These are phyloP conservation scores for Pseudomassariella vexata DNA, from an alignment of 2,329 filamentous ascomycete species.

Conservation along the genomic window DNA sequence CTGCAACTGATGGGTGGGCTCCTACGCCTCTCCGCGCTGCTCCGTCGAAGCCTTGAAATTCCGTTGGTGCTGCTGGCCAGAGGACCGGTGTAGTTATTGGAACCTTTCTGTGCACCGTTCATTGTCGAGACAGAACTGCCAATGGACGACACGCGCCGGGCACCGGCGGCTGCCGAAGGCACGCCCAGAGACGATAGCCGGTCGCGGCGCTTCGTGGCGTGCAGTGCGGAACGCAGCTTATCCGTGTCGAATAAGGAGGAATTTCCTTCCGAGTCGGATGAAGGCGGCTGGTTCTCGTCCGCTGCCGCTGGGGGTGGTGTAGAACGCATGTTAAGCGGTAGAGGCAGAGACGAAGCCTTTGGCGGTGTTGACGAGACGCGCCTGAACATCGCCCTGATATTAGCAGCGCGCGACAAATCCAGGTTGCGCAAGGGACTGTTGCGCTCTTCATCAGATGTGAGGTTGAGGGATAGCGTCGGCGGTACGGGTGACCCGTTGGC, in stretches of 20 bases:
- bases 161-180: slow-evolving; percentile 26
- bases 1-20: slow-evolving; percentile 50
- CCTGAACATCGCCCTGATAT: slow-evolving; percentile 42
- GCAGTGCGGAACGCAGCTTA: slow-evolving; percentile 50
- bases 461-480: slow-evolving; percentile 50
- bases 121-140: slow-evolving; percentile 22
- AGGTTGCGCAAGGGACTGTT: slow-evolving; percentile 43
- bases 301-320: slow-evolving; percentile 18
- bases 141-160: slow-evolving; percentile 40
- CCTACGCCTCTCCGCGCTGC: slow-evolving; percentile 42
- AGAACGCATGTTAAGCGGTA: slow-evolving; percentile 18
- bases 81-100: slow-evolving; percentile 30
- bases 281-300: slow-evolving; percentile 48
- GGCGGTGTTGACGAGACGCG: slow-evolving; percentile 24
- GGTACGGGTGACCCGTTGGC: slow-evolving; percentile 56
- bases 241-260: slow-evolving; percentile 41
- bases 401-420: slow-evolving; percentile 41
- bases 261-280: slow-evolving; percentile 42
- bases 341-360: slow-evolving; percentile 11
- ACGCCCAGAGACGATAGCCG: slow-evolving; percentile 33
- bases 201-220: slow-evolving; percentile 43
- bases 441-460: slow-evolving; percentile 47
- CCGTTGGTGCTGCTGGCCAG: slow-evolving; percentile 48
- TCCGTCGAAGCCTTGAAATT: slow-evolving; percentile 47
- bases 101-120: slow-evolving; percentile 24